phyloP scores from a whole-genome alignment of 768 basidiomycete genomes.

The Hortiboletus flavorubellus region DNA sequence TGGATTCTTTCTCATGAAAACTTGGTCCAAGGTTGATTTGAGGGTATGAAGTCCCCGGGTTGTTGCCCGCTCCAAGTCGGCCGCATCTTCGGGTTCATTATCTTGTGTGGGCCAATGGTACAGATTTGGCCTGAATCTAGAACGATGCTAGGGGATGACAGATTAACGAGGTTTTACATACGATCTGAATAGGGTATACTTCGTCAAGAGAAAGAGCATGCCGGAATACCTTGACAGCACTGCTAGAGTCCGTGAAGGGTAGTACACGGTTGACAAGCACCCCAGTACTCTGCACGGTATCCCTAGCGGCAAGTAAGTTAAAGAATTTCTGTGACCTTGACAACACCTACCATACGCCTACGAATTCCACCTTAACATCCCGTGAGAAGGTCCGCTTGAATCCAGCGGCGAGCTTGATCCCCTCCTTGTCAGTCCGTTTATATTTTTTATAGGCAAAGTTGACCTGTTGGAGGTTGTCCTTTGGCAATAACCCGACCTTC shows the following conservation, averaged over 20 bases:
- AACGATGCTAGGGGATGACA: slow-evolving; percentile 46
- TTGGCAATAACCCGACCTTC: slow-evolving; percentile 69
- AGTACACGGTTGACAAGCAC: slow-evolving; percentile 54
- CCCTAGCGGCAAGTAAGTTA: slow-evolving; percentile 41
- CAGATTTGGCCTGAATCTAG: slow-evolving; percentile 60
- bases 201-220: slow-evolving; percentile 80
- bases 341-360: slow-evolving; percentile 67
- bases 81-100: slow-evolving; percentile 24
- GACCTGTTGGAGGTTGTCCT: slow-evolving; percentile 65
- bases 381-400: slow-evolving; percentile 74
- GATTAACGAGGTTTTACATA: slow-evolving; percentile 6
- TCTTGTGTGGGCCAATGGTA: slow-evolving; percentile 45
- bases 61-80: background rate
- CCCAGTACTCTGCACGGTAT: slow-evolving; percentile 78
- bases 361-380: slow-evolving; percentile 67
- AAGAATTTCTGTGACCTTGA: background rate
- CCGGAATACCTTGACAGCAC: slow-evolving; percentile 64
- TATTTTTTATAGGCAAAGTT: slow-evolving; percentile 76
- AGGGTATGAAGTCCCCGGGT: background rate
- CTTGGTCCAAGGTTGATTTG: background rate
- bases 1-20: background rate
- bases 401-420: slow-evolving; percentile 48
- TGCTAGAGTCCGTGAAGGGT: slow-evolving; percentile 66
- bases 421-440: slow-evolving; percentile 45
- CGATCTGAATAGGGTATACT: slow-evolving; percentile 33